These are phyloP conservation scores for Magnusiomyces sp. DNA, from an alignment of 1,139 yeast species.

Conservation along the genomic window DNA sequence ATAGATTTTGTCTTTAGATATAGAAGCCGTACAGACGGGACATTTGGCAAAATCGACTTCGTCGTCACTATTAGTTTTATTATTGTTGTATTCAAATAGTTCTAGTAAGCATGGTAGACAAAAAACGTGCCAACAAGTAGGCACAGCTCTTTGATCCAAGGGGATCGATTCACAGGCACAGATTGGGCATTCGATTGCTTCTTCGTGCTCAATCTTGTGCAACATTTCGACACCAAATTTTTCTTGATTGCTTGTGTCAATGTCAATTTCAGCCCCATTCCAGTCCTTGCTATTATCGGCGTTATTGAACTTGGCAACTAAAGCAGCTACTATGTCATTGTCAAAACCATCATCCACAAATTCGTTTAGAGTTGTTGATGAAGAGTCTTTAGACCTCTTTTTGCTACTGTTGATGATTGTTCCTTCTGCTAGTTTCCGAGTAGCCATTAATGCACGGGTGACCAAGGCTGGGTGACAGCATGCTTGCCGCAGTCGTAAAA, in stretches of 20 bases:
- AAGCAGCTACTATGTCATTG: conserved; percentile 9
- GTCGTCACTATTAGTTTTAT: too few relatives aligned
- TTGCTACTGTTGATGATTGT: conserved; percentile 7
- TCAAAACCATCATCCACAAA: conserved; percentile 7
- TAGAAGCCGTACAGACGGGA: conserved; percentile 33
- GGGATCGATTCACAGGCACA: conserved; percentile 73
- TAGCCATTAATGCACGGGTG: conserved; percentile 31
- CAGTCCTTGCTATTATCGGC: neutral
- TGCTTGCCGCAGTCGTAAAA: conserved; percentile 73
- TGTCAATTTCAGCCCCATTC: neutral
- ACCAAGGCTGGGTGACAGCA: conserved; percentile 77
- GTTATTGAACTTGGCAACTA: conserved; percentile 11
- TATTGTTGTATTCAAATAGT: conserved; percentile 38
- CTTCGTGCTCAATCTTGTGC: neutral
- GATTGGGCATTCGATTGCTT: neutral
- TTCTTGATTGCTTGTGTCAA: too few relatives aligned
- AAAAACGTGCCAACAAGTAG: conserved; percentile 76
- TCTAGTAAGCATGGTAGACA: conserved; percentile 69
- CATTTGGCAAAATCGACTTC: conserved; percentile 20
- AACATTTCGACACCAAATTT: too few relatives aligned
- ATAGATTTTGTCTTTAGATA: conserved; percentile 24
- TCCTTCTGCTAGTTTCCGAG: conserved; percentile 13
- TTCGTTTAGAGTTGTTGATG: neutral
- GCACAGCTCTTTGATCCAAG: conserved; percentile 48
- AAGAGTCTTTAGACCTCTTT: neutral